Conservation (phyloP, 306 rosid genomes). For the Inga leiocalycina region DNA sequence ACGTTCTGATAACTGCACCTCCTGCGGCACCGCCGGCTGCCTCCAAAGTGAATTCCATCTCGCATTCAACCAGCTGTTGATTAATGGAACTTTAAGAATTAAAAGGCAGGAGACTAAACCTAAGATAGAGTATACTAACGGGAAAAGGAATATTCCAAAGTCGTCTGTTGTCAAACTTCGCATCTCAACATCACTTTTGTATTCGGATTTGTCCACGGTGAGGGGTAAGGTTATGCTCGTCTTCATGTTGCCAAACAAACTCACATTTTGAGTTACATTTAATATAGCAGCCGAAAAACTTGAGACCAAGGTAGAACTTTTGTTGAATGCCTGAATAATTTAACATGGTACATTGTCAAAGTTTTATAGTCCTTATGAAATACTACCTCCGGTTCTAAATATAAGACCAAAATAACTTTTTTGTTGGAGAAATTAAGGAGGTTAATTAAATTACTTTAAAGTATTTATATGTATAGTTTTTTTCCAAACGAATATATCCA, state of each 20-base stretch:
- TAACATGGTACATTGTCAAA: neutral
- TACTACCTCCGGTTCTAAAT: too few relatives aligned
- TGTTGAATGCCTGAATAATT: constrained; percentile 39
- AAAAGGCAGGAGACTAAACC: neutral
- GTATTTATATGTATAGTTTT: too few relatives aligned
- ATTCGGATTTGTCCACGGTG: neutral
- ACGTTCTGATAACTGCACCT: too few relatives aligned
- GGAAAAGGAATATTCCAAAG: neutral
- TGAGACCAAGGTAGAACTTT: constrained; percentile 37
- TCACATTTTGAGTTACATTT: constrained; percentile 37
- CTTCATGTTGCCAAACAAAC: neutral
- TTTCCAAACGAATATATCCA: too few relatives aligned
- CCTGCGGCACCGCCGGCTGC: too few relatives aligned
- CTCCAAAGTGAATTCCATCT: too few relatives aligned
- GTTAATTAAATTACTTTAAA: too few relatives aligned
- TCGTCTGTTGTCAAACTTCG: neutral
- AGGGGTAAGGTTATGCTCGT: neutral
- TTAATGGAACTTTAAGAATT: neutral
- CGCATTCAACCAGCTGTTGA: neutral
- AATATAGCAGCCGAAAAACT: constrained; percentile 43
- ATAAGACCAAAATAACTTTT: fast-evolving
- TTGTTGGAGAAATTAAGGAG: too few relatives aligned
- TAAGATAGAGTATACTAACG: neutral
- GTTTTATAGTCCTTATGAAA: neutral
- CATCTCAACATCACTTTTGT: neutral